Base-by-base conservation (phyloP, 345 rosid genomes). In the Eucalyptus urophylla region DNA sequence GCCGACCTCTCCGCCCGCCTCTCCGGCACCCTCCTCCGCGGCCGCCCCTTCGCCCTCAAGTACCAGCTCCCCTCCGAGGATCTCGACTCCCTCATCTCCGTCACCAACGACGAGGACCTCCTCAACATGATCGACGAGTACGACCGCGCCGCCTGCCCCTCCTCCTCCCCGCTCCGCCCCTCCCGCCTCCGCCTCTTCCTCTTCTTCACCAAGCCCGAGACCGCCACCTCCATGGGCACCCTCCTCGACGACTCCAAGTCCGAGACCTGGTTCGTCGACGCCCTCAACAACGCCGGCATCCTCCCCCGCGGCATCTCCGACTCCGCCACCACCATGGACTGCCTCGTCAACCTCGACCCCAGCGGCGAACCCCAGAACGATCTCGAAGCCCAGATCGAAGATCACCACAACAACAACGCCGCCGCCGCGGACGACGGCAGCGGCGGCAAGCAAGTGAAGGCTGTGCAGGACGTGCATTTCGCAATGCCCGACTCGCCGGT, bases 41-140 rank as follows among this genome's bases (percentile, higher is more conserved):
- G 96, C 54, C 94, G 98, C 12, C 89, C 95, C 29, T 97, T 97
- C 91, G 92, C 94, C 33, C 92, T 96, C 80, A 97, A 96, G 91
- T 97, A 96, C 90, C 99, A 96, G 92, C 96, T 97, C 80, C 99
- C 99, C 11, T 89, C 88, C 83, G 99, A 96, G 92, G 99, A 96
- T 86, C 98, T 97, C 16, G 98, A 96, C 91, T 96, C 97, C 10
- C 94, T 96, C 29, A 96, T 96, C n/a, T 92, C 97, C 44, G 93
- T 96, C 89, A 89, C 96, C 76, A 95, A 96, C 15, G 96, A 94
- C 89, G 98, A 97, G 90, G 99, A 97, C 93, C 95, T 97, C 29
- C 97, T 96, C 88, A 96, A 96, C 90, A 92, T 96, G 98, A 86
- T 96, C 51, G 97, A 96, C 87, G 99, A 97, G 81, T 93, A 95